phyloP scores from a whole-genome alignment of 1,284 basidiomycete species.

The Ustilago curta region DNA sequence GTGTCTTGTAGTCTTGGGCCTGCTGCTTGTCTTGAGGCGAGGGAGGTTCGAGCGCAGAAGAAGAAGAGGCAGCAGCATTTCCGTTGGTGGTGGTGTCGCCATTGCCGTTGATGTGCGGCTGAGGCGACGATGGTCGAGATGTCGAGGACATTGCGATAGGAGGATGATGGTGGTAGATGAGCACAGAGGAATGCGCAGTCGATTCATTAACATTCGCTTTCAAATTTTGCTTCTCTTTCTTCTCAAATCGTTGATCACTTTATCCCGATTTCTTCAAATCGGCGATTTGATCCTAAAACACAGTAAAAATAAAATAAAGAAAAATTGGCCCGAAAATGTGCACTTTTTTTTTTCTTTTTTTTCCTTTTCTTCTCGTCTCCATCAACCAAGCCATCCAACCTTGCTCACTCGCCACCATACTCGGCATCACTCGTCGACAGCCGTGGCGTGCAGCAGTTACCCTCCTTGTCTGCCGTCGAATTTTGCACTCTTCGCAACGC shows the following conservation, averaged over 20 bases:
- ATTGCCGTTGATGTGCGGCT: constrained; percentile 1
- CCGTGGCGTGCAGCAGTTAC: constrained; percentile 12
- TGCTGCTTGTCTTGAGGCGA: constrained; percentile 26
- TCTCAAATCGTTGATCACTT: too few relatives aligned
- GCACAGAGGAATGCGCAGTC: not conserved
- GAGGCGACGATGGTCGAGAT: constrained; percentile 19
- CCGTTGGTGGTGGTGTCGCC: not conserved
- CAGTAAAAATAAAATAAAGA: too few relatives aligned
- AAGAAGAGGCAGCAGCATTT: not conserved
- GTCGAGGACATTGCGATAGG: constrained; percentile 23
- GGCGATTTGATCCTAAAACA: too few relatives aligned
- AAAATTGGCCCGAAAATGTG: too few relatives aligned
- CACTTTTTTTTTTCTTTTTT: not conserved
- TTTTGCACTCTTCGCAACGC: constrained; percentile 11
- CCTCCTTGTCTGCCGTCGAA: not conserved
- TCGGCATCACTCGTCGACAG: too few relatives aligned
- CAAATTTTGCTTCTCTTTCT: constrained; percentile 13
- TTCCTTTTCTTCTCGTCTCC: not conserved
- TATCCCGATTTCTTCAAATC: too few relatives aligned
- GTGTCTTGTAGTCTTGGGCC: constrained; percentile 64
- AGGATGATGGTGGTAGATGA: not conserved
- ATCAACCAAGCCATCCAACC: too few relatives aligned
- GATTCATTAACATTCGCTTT: too few relatives aligned
- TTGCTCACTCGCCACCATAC: not conserved
- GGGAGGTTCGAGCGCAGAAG: constrained; percentile 11